Base-by-base conservation (phyloP, 2,329 filamentous ascomycete genomes). In the Talaromyces funiculosus region DNA sequence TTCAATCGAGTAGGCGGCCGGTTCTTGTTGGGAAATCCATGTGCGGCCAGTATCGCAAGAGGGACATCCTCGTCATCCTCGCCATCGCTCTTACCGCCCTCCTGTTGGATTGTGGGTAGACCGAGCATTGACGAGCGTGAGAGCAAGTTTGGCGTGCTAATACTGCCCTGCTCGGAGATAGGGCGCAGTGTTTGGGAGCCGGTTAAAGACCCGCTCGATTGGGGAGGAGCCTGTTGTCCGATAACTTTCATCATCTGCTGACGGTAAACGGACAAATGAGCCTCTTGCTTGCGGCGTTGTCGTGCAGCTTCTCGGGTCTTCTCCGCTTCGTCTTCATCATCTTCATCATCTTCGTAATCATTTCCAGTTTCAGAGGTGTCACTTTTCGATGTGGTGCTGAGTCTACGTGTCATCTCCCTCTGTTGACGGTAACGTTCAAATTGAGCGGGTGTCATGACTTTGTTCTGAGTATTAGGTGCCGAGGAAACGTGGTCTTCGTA, bases 201-300 rank as follows among this genome's bases (percentile, higher is more conserved):
- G 54, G 18, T 62, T 10, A 77, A 55, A 33, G 58, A 54, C 9
- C 29, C 51, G 47, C 18, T 62, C 10, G 77, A 69, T 14, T 81
- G 73, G 43, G 78, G 75, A 10, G 80, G 73, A 4, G 81, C 73
- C 22, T 85, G 77, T 67, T 93, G 90, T 53, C 92, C 92, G 0
- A 91, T 95, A 31, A 94, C 89, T 76, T 96, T 96, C 89, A 93
- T 96, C 92, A 96, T 96, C 75, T 94, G 90, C 73, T 96, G 92
- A 61, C 92, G 85, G 73, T 96, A 96, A 1, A 96, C 88, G 1
- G 90, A 84, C 80, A 96, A 87, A 72, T 94, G 90, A 12, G 92
- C 92, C 74, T 96, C 90, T 72, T 96, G 92, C 79, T 92, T 94
- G 68, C 86, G 85, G 64, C 92, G 82, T 72, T 94, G 90, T 71